phyloP scores from a whole-genome alignment of 768 basidiomycete species.

The Lentinula edodes region DNA sequence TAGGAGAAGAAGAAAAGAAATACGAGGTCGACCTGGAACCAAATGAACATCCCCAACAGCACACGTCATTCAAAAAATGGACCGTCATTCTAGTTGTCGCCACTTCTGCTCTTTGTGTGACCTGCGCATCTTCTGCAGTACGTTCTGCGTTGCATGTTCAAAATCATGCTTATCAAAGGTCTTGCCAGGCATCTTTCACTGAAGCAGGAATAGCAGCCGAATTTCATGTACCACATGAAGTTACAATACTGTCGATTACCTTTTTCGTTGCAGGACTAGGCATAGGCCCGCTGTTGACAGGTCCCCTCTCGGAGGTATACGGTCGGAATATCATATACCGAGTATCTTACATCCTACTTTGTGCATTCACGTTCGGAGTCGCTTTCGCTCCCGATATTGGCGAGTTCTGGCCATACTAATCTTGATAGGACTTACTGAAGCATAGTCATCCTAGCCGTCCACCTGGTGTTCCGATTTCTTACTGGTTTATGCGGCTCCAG shows the following conservation, averaged over 20 bases:
- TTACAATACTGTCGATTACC: slow-evolving; percentile 50
- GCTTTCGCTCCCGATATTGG: slow-evolving; percentile 68
- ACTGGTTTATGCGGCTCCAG: slow-evolving; percentile 54
- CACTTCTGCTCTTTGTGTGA: slow-evolving; percentile 41
- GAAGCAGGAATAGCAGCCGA: slow-evolving; percentile 51
- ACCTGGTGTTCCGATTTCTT: slow-evolving; percentile 52
- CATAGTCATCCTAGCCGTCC: slow-evolving; percentile 37
- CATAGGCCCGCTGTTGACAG: slow-evolving; percentile 48
- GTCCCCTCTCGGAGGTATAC: slow-evolving; percentile 53
- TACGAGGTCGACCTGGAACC: slow-evolving; percentile 28
- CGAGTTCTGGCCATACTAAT: slow-evolving; percentile 20
- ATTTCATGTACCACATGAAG: slow-evolving; percentile 39
- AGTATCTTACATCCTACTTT: slow-evolving; percentile 53
- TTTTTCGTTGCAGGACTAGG: slow-evolving; percentile 56
- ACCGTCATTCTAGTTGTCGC: slow-evolving; percentile 39
- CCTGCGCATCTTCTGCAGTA: slow-evolving; percentile 54
- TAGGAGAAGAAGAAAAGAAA: slow-evolving; percentile 3
- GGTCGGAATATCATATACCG: slow-evolving; percentile 64
- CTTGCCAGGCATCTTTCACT: slow-evolving; percentile 50
- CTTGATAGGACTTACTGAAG: background rate
- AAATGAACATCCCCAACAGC: slow-evolving; percentile 36
- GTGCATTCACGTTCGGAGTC: slow-evolving; percentile 62
- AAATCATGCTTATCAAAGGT: background rate
- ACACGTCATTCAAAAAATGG: slow-evolving; percentile 41
- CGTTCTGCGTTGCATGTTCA: slow-evolving; percentile 16